phyloP scores from a whole-genome alignment of 768 basidiomycete species.

The Baorangia bicolor region DNA sequence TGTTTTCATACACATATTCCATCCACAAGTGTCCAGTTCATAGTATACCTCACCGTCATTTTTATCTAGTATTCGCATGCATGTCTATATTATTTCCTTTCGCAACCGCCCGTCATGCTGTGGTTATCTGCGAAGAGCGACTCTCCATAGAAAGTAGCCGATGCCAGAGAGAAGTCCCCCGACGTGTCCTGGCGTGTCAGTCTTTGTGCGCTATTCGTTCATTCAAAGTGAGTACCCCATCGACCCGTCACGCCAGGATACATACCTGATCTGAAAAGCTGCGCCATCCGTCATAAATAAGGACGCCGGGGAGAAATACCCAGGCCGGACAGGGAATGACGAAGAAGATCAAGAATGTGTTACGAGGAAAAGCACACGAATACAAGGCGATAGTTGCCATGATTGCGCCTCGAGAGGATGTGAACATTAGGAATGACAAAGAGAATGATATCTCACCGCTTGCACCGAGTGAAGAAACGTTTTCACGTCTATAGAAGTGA shows the following conservation, averaged over 20 bases:
- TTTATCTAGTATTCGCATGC: constrained; percentile 1
- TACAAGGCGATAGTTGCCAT: constrained; percentile 70
- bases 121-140: constrained; percentile 29
- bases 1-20: constrained; percentile 13
- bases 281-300: constrained; percentile 35
- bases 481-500: constrained; percentile 30
- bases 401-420: constrained; percentile 55
- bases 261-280: constrained; percentile 37
- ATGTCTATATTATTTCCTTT: constrained; percentile 9
- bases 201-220: constrained; percentile 43
- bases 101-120: not conserved
- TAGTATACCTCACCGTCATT: constrained; percentile 10
- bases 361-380: constrained; percentile 64
- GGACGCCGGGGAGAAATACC: constrained; percentile 64
- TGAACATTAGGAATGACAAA: not conserved
- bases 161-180: constrained; percentile 64
- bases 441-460: constrained; percentile 52
- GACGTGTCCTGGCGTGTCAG: constrained; percentile 67
- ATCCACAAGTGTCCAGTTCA: not conserved
- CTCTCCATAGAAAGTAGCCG: constrained; percentile 45
- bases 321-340: constrained; percentile 81
- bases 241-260: not conserved
- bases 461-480: constrained; percentile 55
- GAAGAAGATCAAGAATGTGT: constrained; percentile 69
- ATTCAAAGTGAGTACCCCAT: not conserved